These are phyloP conservation scores for Nannizziopsis arthrosporioides DNA, from an alignment of 2,329 filamentous ascomycete species.

Conservation along the genomic window DNA sequence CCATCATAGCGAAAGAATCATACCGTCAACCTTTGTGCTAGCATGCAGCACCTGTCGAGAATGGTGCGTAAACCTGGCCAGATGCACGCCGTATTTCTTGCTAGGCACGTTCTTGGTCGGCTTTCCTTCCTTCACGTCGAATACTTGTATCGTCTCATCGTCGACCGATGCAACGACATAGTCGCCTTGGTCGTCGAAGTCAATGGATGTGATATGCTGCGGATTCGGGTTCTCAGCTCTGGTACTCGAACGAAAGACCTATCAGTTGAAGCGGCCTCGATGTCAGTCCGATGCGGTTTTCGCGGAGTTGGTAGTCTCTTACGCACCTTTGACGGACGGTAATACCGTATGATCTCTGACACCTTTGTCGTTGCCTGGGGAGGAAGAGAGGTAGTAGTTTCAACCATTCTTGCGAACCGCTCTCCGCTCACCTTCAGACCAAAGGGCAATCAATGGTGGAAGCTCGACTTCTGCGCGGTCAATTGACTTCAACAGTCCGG, in stretches of 20 bases:
- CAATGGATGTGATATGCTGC: slow-evolving; percentile 70
- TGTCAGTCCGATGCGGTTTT: not conserved
- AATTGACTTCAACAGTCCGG: no score
- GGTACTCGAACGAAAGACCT: slow-evolving; percentile 25
- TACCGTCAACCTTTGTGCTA: slow-evolving; percentile 86
- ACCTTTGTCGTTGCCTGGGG: slow-evolving; percentile 42
- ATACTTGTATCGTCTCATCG: slow-evolving; percentile 92
- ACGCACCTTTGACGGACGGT: slow-evolving; percentile 65
- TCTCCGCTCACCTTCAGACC: not conserved
- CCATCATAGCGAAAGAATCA: slow-evolving; percentile 14
- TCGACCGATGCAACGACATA: slow-evolving; percentile 81
- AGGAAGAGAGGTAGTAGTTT: slow-evolving; percentile 17
- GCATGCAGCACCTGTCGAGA: slow-evolving; percentile 87
- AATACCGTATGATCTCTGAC: slow-evolving; percentile 63
- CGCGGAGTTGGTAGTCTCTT: not conserved
- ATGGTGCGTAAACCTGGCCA: slow-evolving; percentile 89
- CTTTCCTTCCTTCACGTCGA: slow-evolving; percentile 81
- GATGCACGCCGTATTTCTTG: slow-evolving; percentile 93
- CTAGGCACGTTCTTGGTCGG: slow-evolving; percentile 80
- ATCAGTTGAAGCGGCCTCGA: slow-evolving; percentile 4
- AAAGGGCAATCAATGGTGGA: not conserved
- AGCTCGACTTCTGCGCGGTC: no score
- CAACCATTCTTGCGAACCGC: slow-evolving; percentile 16
- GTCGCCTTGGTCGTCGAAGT: slow-evolving; percentile 93
- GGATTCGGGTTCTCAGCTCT: slow-evolving; percentile 28